These are phyloP conservation scores for Oryza nivara DNA, from an alignment of 176 grass and related monocot genomes.

Conservation along the genomic window DNA sequence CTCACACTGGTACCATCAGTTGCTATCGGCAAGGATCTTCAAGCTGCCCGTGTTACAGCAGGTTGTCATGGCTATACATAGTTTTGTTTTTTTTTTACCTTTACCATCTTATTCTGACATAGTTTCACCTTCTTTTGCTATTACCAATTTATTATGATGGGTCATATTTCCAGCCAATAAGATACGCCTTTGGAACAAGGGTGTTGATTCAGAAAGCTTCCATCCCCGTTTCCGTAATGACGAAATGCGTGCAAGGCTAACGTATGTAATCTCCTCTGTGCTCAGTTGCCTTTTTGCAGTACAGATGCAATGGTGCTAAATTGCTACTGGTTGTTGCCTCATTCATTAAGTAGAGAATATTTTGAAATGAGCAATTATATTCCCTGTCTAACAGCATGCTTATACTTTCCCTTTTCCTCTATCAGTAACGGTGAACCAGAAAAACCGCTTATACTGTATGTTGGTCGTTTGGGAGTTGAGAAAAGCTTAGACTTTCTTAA, in stretches of 20 bases:
- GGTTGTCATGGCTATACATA: constrained; percentile 46
- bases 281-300: constrained; percentile 6
- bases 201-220: constrained; percentile 92
- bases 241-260: constrained; percentile 90
- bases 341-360: not conserved
- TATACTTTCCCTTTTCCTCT: constrained; percentile 19
- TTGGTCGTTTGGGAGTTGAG: constrained; percentile 91
- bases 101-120: constrained; percentile 36
- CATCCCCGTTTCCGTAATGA: constrained; percentile 73
- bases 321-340: not conserved
- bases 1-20: constrained; percentile 87
- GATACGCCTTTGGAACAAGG: constrained; percentile 97
- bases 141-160: constrained; percentile 36
- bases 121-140: constrained; percentile 5
- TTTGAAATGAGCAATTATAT: constrained; percentile 29
- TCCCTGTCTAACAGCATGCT: constrained; percentile 16
- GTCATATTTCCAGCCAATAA: constrained; percentile 71
- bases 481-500: constrained; percentile 98
- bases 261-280: constrained; percentile 38
- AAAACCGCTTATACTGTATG: constrained; percentile 88
- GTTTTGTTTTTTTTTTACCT: not conserved
- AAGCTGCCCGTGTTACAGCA: constrained; percentile 81
- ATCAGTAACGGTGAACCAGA: constrained; percentile 79
- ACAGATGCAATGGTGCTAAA: constrained; percentile 8
- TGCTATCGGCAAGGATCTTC: constrained; percentile 83